Base-by-base conservation (phyloP, 2,329 filamentous ascomycete species). In the Colletotrichum paranaense region DNA sequence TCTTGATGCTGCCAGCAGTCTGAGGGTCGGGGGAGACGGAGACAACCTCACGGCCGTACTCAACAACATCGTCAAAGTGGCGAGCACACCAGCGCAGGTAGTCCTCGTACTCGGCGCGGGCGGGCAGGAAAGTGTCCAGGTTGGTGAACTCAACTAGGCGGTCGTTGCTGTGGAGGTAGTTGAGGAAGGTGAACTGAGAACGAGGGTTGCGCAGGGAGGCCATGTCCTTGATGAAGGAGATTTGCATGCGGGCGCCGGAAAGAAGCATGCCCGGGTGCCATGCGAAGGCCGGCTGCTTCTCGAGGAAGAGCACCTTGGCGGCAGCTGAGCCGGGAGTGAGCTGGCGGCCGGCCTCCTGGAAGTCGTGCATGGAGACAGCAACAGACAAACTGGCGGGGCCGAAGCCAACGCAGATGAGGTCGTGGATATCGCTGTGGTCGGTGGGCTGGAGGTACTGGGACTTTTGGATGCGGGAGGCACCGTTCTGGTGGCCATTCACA, bases 241-340 rank as follows among this genome's bases (percentile, higher is more conserved):
- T 98, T 81, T 98, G 96, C 96, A 98, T 98, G 84, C 93, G 95
- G 65, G 95, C 94, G 5, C 95, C 95, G 0, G 95, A 94, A 3
- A 98, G 89, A 72, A 98, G 91, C 96, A 98, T 98, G 73, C 96
- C 96, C 0, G 95, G 92, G 82, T 98, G 96, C 96, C 96, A 98
- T 72, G 93, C 91, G 80, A 98, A 98, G 60, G 88, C 85, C 38
- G 87, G 80, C 83, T 98, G 96, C 82, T 94, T 93, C 86, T 98
- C 96, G 28, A 98, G 84, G 83, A 98, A 98, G 57, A 94, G 89
- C 4, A 97, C 92, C 80, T 93, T 95, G 60, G 94, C 93, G 7
- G 84, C 64, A 42, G 83, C 78, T 74, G 80, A 83, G 52, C 83
- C 82, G 71, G 86, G 83, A 79, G 78, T 59, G 75, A 88, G 77